Base-by-base conservation (phyloP, 208 protist genomes). In the Leishmania guyanensis region DNA sequence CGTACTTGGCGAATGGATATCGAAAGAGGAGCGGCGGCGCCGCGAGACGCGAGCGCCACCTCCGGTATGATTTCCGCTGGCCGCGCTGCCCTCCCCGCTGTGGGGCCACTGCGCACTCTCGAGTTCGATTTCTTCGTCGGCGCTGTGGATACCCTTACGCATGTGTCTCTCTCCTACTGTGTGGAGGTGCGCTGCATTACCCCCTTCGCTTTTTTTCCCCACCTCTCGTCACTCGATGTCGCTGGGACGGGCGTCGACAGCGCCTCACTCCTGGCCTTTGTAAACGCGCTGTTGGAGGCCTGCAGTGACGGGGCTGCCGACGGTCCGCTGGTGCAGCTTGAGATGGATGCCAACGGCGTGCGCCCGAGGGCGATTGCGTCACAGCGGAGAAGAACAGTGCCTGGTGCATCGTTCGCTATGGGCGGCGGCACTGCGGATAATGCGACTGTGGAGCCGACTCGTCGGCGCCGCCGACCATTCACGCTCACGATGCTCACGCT, bases 161-260 rank as follows among this genome's bases (percentile, higher is more conserved):
- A 83, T 3, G 39, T 86, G 33, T 80, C 56, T 50, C 77, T 89
- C 9, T 58, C 51, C 20, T 75, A 82, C 79, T 89, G 85, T 64
- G 51, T 76, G 10, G 82, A 60, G 51, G 85, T 89, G 75, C 85
- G 85, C 33, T 76, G 74, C 76, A 83, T 89, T 50, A 36, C 73
- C 17, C 60, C 82, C 48, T 84, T 82, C 16, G 85, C 77, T 17
- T 50, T 85, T 16, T 79, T 86, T 20, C n/a, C 58, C 51, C 6
- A 14, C 20, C 66, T 89, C 26, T 22, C 62, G 0, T 46, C 64
- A 33, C 85, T 89, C n/a, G 71, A 85, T 54, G 17, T 89, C 43
- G 74, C 75, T 26, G 77, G 72, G 46, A 89, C 82, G 43, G 78
- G 79, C 14, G 82, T 89, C 29, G 85, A 89, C 81, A 89, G 82